These are phyloP conservation scores for Colletotrichum musae DNA, from an alignment of 2,329 filamentous ascomycete genomes.

Conservation along the genomic window DNA sequence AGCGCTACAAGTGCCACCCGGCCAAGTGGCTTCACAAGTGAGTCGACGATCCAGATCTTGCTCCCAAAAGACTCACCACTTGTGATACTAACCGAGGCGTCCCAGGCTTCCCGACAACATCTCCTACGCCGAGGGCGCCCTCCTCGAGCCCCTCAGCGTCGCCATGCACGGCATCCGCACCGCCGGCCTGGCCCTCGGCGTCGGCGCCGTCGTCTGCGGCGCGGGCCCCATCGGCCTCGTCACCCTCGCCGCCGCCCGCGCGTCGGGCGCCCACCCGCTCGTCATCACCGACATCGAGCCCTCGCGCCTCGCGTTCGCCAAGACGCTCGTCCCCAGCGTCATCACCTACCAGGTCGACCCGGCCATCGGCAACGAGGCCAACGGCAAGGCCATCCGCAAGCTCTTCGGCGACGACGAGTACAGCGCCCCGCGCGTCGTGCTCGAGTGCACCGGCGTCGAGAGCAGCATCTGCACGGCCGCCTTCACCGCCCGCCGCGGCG, in stretches of 20 bases:
- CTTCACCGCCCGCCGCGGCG: constrained; percentile 70
- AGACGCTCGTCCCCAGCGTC: constrained; percentile 67
- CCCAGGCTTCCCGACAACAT: constrained; percentile 67
- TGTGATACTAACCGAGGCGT: constrained; percentile 18
- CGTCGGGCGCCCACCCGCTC: constrained; percentile 74
- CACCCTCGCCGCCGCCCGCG: constrained; percentile 69
- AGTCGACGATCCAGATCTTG: constrained; percentile 1
- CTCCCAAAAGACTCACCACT: not conserved
- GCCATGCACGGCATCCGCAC: constrained; percentile 72
- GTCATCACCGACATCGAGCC: constrained; percentile 75
- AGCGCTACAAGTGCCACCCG: constrained; percentile 73
- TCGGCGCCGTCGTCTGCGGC: constrained; percentile 70
- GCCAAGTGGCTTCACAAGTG: constrained; percentile 71
- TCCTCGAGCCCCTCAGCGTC: constrained; percentile 76
- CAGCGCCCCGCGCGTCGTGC: constrained; percentile 68
- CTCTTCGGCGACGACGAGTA: constrained; percentile 70
- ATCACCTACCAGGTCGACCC: constrained; percentile 68
- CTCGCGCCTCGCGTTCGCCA: constrained; percentile 69
- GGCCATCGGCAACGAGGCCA: constrained; percentile 60
- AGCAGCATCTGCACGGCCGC: constrained; percentile 72
- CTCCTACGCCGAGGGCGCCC: constrained; percentile 70
- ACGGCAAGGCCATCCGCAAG: constrained; percentile 66
- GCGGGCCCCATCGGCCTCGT: constrained; percentile 76
- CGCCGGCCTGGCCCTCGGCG: constrained; percentile 67
- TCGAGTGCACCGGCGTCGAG: constrained; percentile 78